phyloP scores from a whole-genome alignment of 306 rosid species.

The Dryas drummondii region DNA sequence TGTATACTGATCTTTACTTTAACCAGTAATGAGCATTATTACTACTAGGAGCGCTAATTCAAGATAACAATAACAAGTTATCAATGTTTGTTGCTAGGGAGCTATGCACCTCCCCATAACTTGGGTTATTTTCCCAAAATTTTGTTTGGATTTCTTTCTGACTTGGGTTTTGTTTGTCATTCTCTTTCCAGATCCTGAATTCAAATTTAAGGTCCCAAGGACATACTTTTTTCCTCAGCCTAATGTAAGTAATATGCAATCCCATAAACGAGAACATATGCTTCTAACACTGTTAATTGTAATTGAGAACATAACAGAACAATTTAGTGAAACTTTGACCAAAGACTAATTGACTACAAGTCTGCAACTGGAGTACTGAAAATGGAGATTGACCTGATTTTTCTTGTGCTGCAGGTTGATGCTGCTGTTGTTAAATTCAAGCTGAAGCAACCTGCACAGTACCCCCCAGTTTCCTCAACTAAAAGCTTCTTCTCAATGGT shows the following conservation, averaged over 20 bases:
- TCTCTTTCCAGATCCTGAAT: constrained; percentile 64
- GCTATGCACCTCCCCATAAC: background rate
- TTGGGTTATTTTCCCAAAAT: constrained; percentile 6
- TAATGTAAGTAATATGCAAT: constrained; percentile 55
- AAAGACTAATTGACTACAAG: background rate
- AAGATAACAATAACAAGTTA: background rate
- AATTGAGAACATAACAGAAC: background rate
- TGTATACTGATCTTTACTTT: background rate
- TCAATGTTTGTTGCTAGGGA: constrained; percentile 20
- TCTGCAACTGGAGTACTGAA: background rate
- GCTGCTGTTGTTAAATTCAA: constrained; percentile 87
- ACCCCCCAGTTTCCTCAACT: constrained; percentile 67
- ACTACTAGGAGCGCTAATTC: background rate
- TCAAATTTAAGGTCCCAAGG: constrained; percentile 71
- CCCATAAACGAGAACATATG: background rate
- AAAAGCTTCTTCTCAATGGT: constrained; percentile 95
- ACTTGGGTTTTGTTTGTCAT: constrained; percentile 21
- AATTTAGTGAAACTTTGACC: background rate
- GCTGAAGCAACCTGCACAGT: constrained; percentile 62
- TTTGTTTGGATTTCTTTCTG: constrained; percentile 5
- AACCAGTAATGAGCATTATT: background rate
- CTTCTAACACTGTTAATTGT: constrained; percentile 6
- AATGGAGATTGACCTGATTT: constrained; percentile 19
- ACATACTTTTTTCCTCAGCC: constrained; percentile 90
- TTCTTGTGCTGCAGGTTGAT: constrained; percentile 64